phyloP scores from a whole-genome alignment of 2,329 filamentous ascomycete species.

The Magnaporthiopsis poae region DNA sequence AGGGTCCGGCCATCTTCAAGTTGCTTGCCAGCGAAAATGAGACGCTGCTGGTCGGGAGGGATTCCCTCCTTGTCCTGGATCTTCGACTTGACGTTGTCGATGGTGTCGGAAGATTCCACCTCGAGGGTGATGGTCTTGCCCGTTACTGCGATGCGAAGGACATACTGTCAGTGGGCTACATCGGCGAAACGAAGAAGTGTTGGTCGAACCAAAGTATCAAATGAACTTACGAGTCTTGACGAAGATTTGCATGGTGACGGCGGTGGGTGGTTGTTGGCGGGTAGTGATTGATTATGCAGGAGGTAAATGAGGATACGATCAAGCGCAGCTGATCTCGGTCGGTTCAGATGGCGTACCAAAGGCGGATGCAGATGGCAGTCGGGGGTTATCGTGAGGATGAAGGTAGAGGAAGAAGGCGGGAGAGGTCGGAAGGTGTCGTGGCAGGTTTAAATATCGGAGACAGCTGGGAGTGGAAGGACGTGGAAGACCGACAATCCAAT shows the following conservation, averaged over 20 bases:
- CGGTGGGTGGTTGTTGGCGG: conserved; percentile 18
- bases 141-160: conserved; percentile 46
- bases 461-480: conserved; percentile 2
- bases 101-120: conserved; percentile 78
- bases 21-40: conserved; percentile 65
- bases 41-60: conserved; percentile 80
- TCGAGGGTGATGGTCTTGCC: conserved; percentile 81
- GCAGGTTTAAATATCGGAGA: background rate
- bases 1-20: conserved; percentile 50
- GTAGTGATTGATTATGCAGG: conserved; percentile 7
- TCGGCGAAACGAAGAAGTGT: background rate
- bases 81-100: conserved; percentile 86
- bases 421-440: conserved; percentile 8
- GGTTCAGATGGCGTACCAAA: background rate
- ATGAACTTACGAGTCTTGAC: conserved; percentile 78
- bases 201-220: background rate
- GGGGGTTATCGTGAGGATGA: background rate
- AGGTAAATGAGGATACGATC: conserved; percentile 12
- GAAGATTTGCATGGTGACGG: conserved; percentile 78
- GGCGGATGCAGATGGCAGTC: background rate
- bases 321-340: conserved; percentile 7
- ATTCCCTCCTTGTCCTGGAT: conserved; percentile 89
- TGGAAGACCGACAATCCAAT: conserved; percentile 1
- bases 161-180: conserved; percentile 31
- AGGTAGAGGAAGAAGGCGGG: conserved; percentile 17